A percentile compares a stretch with the other conserved stretches of the same genome.
Evolutionary conservation across 2,329 filamentous ascomycete genomes (phyloP).

Genomic region (Samsoniella hepiali): DNA sequence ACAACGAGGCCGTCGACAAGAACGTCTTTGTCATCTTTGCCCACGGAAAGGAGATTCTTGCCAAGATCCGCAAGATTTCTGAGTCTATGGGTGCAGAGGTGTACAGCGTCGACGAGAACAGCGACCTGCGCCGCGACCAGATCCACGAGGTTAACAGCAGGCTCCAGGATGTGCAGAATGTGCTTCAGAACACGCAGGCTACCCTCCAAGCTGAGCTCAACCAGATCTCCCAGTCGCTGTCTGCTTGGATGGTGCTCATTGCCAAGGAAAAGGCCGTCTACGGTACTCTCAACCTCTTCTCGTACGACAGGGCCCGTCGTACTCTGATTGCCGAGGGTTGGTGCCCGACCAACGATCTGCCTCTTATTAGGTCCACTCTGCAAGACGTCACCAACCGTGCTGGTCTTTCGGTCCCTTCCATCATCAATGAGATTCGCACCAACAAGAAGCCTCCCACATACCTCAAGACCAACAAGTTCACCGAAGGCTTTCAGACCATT

Average conservation of each 20-base stretch:
- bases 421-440: constrained; percentile 95
- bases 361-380: constrained; percentile 85
- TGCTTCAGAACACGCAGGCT: constrained; percentile 90
- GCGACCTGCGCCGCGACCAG: constrained; percentile 90
- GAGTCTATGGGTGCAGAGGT: constrained; percentile 94
- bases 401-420: constrained; percentile 93
- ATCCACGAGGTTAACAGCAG: constrained; percentile 96
- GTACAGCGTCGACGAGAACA: constrained; percentile 97
- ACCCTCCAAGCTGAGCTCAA: constrained; percentile 90
- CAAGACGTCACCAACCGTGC: constrained; percentile 96
- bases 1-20: constrained; percentile 89
- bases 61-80: constrained; percentile 98
- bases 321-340: constrained; percentile 97
- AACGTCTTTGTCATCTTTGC: constrained; percentile 99
- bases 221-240: constrained; percentile 87
- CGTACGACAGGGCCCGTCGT: constrained; percentile 91
- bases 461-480: constrained; percentile 98
- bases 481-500: constrained; percentile 96
- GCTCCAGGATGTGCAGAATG: constrained; percentile 84
- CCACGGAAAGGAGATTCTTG: constrained; percentile 95
- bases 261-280: constrained; percentile 99
- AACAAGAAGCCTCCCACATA: constrained; percentile 98
- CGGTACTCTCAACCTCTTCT: constrained; percentile 91
- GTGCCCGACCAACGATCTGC: constrained; percentile 89
- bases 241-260: constrained; percentile 95